These are phyloP conservation scores for Colletotrichum musicola DNA, from an alignment of 2,329 filamentous ascomycete species.

Conservation along the genomic window DNA sequence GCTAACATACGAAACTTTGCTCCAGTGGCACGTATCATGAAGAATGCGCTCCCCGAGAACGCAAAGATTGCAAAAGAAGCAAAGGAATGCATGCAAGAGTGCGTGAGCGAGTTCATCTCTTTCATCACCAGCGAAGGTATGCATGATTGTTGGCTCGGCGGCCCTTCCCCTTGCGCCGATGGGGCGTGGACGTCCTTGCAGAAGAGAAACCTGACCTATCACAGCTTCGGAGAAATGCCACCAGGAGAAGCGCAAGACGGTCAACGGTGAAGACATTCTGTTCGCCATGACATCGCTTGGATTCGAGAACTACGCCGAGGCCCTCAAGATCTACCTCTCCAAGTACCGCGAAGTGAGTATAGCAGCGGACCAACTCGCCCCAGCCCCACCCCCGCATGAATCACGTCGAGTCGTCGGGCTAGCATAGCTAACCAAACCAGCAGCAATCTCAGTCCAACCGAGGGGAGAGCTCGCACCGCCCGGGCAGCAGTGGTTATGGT, in stretches of 20 bases:
- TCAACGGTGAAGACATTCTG: slow-evolving; percentile 98
- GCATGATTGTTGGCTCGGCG: slow-evolving; percentile 45
- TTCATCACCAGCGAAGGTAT: slow-evolving; percentile 99
- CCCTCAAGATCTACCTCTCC: slow-evolving; percentile 96
- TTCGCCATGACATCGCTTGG: slow-evolving; percentile 99
- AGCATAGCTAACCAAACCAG: slow-evolving; percentile 24
- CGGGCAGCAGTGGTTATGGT: slow-evolving; percentile 66
- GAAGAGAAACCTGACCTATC: slow-evolving; percentile 44
- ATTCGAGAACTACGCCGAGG: slow-evolving; percentile 99
- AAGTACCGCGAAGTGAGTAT: slow-evolving; percentile 94
- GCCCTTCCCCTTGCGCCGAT: not conserved
- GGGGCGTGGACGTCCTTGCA: slow-evolving; percentile 29
- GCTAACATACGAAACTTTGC: slow-evolving; percentile 96
- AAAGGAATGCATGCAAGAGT: slow-evolving; percentile 99
- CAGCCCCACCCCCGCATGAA: not conserved
- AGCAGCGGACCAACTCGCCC: not conserved
- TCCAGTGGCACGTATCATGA: slow-evolving; percentile 99
- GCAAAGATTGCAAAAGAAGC: slow-evolving; percentile 99
- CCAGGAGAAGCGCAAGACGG: slow-evolving; percentile 98
- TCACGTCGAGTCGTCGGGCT: slow-evolving; percentile 8
- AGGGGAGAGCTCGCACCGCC: slow-evolving; percentile 65
- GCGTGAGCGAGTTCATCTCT: slow-evolving; percentile 97
- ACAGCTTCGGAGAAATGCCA: slow-evolving; percentile 98
- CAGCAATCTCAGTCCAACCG: slow-evolving; percentile 72
- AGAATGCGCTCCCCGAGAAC: slow-evolving; percentile 95